A percentile compares a stretch with the other conserved stretches of the same genome.
Evolutionary conservation across 1,284 basidiomycete species (phyloP).

Genomic region (Lentinula novae-zelandiae): DNA sequence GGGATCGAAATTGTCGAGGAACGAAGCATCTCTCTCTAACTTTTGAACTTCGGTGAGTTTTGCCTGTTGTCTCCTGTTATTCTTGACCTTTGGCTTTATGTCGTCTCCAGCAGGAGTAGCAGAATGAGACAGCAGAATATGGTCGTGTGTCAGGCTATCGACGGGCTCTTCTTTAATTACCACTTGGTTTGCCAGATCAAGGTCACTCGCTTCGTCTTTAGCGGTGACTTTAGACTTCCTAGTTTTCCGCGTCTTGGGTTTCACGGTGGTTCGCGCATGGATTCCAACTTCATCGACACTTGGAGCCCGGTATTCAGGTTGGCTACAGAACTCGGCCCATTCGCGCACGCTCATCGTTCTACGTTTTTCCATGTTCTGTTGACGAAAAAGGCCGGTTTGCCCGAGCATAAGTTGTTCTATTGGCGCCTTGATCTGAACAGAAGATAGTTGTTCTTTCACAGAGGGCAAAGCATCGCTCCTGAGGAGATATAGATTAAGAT

Average conservation of each 20-base stretch:
- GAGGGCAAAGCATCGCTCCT: slow-evolving; percentile 75
- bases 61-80: slow-evolving; percentile 39
- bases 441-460: slow-evolving; percentile 61
- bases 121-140: neutral
- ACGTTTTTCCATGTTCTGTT: slow-evolving; percentile 88
- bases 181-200: slow-evolving; percentile 29
- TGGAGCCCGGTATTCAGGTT: slow-evolving; percentile 65
- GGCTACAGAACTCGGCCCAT: slow-evolving; percentile 80
- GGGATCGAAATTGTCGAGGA: slow-evolving; percentile 70
- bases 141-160: slow-evolving; percentile 19
- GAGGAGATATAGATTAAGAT: slow-evolving; percentile 10
- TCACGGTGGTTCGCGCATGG: slow-evolving; percentile 42
- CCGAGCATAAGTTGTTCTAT: slow-evolving; percentile 94
- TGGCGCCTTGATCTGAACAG: slow-evolving; percentile 77
- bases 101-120: slow-evolving; percentile 17
- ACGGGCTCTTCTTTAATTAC: slow-evolving; percentile 34
- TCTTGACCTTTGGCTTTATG: slow-evolving; percentile 33
- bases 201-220: slow-evolving; percentile 31
- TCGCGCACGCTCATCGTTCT: slow-evolving; percentile 80
- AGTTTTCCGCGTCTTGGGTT: slow-evolving; percentile 29
- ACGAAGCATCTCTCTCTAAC: slow-evolving; percentile 55
- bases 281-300: slow-evolving; percentile 65
- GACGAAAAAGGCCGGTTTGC: slow-evolving; percentile 81
- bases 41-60: slow-evolving; percentile 51
- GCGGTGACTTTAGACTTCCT: slow-evolving; percentile 31